Evolutionary conservation across 129 eudicot species (phyloP), one percentile per base, ranked within the genome.

Genomic region (Flaveria bidentis): DNA sequence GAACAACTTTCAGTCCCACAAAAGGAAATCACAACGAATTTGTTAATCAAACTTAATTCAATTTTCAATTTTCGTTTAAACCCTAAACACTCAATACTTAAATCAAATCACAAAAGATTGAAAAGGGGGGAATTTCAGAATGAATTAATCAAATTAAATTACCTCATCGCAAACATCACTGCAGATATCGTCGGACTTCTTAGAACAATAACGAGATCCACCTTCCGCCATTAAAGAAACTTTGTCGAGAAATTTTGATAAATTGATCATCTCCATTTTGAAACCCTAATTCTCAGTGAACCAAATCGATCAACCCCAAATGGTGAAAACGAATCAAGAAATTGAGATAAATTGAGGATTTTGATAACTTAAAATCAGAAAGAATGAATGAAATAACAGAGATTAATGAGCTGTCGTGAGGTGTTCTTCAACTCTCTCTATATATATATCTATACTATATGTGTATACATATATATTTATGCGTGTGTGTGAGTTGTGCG

Each of bases 171-270:
- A 83, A 61, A 85, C 81, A 80, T 81, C 90, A 14, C 87, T 89
- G n/a, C 97, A 91, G n/a, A 84, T 76, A 81, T 91, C 97, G 76
- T 91, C 97, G 8, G 91, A 69, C 62, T 91, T 91, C 78, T 91
- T 91, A 26, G 97, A 86, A 60, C 97, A 91, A 61, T 91, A 88
- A 81, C 77, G 88, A 91, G 97, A 91, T 83, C 97, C 97, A 67
- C 94, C 97, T 86, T 91, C 94, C 5, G 81, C 88, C 90, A 91
- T 83, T 78, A 42, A 39, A 81, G 76, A 81, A 16, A 86, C 72
- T 73, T 81, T 91, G 71, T 91, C 90, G 72, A 79, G 69, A 77
- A 91, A 88, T 80, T 82, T 86, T 9, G 89, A 73, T 51, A 91
- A 36, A 63, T 65, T 84, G 56, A 77, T 82, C 82, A 77, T 78